Percentiles rank a stretch among this genome's conserved stretches.
These are phyloP conservation scores for Lizonia empirigonia DNA, from an alignment of 2,329 filamentous ascomycete genomes.

Conservation along the genomic window DNA sequence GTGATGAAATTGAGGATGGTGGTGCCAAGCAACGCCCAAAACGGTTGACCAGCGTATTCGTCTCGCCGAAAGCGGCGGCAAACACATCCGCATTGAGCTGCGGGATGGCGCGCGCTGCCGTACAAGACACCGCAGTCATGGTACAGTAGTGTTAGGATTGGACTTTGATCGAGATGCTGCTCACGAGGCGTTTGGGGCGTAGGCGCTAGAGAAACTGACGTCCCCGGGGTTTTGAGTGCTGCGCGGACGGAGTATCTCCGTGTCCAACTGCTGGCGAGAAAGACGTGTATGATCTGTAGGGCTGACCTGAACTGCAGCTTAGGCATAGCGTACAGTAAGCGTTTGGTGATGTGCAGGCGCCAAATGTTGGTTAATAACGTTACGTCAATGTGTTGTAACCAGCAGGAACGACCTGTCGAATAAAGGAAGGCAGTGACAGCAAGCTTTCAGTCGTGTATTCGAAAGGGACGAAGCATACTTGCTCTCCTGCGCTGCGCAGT, in stretches of 20 bases:
- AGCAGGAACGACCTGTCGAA: neutral
- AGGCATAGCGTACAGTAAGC: slow-evolving; percentile 6
- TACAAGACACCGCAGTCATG: slow-evolving; percentile 1
- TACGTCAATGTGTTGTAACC: neutral
- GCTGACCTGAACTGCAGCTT: slow-evolving; percentile 5
- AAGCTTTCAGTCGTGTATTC: neutral
- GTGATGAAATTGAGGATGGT: neutral
- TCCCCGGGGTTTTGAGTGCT: neutral
- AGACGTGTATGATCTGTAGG: neutral
- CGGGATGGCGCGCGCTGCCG: slow-evolving; percentile 12
- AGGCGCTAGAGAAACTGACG: slow-evolving; percentile 4
- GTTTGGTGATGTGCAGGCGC: neutral
- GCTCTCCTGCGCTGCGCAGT: neutral
- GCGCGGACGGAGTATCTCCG: slow-evolving; percentile 3
- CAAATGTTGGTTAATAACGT: neutral
- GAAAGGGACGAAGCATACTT: neutral
- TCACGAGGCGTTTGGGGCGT: slow-evolving; percentile 2
- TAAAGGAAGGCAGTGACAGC: neutral
- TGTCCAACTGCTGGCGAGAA: neutral
- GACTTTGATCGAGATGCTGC: slow-evolving; percentile 1
- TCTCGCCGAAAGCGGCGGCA: slow-evolving; percentile 5
- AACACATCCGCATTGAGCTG: neutral
- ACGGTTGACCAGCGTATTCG: slow-evolving; percentile 7
- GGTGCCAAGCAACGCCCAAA: slow-evolving; percentile 11
- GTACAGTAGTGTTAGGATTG: neutral